Evolutionary conservation across 129 eudicot species (phyloP), one percentile per base, ranked within the genome.

Genomic region (Chrysanthemum makinoi): DNA sequence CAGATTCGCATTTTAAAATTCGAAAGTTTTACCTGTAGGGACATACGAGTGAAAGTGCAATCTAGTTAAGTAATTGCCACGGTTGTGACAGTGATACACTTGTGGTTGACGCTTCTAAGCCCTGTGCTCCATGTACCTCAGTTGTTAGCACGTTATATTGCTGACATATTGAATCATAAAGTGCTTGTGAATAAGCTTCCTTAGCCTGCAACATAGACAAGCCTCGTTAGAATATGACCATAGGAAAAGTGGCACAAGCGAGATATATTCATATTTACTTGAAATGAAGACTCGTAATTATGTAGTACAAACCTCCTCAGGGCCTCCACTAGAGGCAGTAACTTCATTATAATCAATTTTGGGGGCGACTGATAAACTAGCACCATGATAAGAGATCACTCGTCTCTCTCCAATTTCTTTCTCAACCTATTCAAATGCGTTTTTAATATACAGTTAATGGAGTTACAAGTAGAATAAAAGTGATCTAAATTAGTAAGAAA

Each of bases 341-440:
- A 79, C 35, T 69, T 86, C 79, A 12, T 75, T 75, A 83, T 74
- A 87, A 85, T 67, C 73, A 56, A 87, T 63, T 61, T 77, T 72
- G 13, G 93, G 91, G 50, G 77, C 94, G 61, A 81, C 92, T 43
- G 97, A 94, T 73, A 94, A 44, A 72, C 97, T 97, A 49, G 86
- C 77, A 28, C 99, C 99, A 70, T 86, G 94, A 75, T 74, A 94
- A 66, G 93, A 79, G 19, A 94, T 81, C 68, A 87, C 65, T 72
- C 99, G 78, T 80, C 76, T 84, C 83, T 94, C 99, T 61, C 99
- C 99, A 66, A 94, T 90, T 66, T 94, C 99, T 81, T 87, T 94
- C 79, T 94, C 99, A 72, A 94, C 99, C 98, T 94, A 69, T 70
- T 10, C 0, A 79, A 55, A 82, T 65, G 15, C 18, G 2, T 18